A percentile compares a stretch with the other conserved stretches of the same genome.
phyloP scores from a whole-genome alignment of 257 asterid species.

The Ehretia macrophylla region DNA sequence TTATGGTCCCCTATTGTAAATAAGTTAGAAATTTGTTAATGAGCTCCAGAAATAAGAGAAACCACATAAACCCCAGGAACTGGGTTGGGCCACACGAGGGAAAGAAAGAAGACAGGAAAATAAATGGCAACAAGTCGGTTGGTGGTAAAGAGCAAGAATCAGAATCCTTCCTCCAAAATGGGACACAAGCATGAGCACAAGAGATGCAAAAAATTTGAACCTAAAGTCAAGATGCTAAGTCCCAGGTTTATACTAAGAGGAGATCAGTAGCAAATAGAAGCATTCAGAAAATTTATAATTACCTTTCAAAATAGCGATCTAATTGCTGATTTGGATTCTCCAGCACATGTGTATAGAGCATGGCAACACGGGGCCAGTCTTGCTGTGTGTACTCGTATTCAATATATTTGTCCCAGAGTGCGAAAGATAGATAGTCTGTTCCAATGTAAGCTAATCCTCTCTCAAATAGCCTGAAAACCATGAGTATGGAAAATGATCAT shows the following conservation, averaged over 20 bases:
- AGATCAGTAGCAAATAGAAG: neutral
- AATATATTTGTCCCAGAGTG: slow-evolving; percentile 95
- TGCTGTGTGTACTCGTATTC: slow-evolving; percentile 87
- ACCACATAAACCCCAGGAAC: no score
- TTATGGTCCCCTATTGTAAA: no score
- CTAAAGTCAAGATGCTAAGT: neutral
- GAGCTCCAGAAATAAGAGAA: no score
- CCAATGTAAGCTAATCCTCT: slow-evolving; percentile 95
- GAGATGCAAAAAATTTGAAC: no score
- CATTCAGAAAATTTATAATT: slow-evolving; percentile 20
- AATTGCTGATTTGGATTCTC: slow-evolving; percentile 92
- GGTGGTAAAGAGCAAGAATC: no score
- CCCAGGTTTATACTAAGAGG: neutral
- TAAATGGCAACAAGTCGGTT: no score
- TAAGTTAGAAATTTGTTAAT: no score
- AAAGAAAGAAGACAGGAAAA: no score
- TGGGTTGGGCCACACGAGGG: no score
- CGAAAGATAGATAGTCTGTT: slow-evolving; percentile 81
- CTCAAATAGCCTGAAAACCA: slow-evolving; percentile 83
- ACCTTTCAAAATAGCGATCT: slow-evolving; percentile 98
- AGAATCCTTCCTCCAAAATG: no score
- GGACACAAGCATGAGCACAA: no score
- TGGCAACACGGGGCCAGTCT: slow-evolving; percentile 82
- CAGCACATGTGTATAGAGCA: slow-evolving; percentile 74
- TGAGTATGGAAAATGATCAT: slow-evolving; percentile 15